Evolutionary conservation across 352 stramenopile genomes (phyloP), one percentile per base, ranked within the genome.

Genomic region (Pythium vanterpoolii): DNA sequence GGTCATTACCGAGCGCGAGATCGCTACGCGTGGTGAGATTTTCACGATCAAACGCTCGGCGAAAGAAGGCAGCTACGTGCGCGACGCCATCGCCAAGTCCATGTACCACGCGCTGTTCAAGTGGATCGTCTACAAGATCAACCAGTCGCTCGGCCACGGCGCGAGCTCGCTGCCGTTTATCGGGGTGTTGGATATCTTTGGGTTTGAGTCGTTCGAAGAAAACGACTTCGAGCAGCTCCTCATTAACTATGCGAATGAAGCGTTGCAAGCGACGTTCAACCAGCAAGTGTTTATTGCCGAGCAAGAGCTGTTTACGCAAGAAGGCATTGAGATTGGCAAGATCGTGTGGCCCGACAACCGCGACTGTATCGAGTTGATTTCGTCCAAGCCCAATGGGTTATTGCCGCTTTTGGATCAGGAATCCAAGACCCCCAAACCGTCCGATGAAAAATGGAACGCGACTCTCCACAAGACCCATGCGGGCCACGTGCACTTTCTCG

Each of bases 51-150:
- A 83, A 26, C 85, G 78, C 19, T 92, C 92, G 60, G 79, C 79
- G 16, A 82, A 93, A 59, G 85, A 88, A 36, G 83, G 81, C n/a
- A 72, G 83, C 21, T 97, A 98, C 66, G 81, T 81, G 10, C 83
- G 95, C 49, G 88, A 98, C 47, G 91, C 90, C 4, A 92, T 98
- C 51, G 84, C 93, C 14, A 98, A 98, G 74, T 85, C 91, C 31
- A 64, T 98, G 8, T 98, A 98, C 74, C 87, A 77, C 40, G 79
- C 85, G 26, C 73, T 98, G 36, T 98, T 98, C 66, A 80, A 96
- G 62, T 97, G 90, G 90, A 75, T 98, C 36, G 93, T 98, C 30
- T 66, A 86, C 39, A 86, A 96, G 58, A 86, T 98, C 21, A 98
- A 98, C 79, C 64, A 63, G 56, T 90, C 76, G 62, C 72, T 97